phyloP scores from a whole-genome alignment of 108 stramenopile species.

The Skeletonema marinoi region DNA sequence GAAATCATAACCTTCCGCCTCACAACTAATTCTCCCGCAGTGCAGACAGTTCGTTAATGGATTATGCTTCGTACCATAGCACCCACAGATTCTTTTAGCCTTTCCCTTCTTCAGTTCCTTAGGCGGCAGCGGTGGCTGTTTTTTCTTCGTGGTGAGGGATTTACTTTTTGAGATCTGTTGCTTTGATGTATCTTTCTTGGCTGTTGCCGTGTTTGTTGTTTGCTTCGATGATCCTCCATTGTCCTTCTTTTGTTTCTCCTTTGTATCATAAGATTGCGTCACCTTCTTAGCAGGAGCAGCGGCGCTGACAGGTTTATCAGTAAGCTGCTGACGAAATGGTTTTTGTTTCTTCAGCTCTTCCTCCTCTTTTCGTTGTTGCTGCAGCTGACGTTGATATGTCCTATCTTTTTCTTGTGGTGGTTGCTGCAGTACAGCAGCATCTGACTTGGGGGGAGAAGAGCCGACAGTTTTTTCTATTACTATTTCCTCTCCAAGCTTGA shows the following conservation, averaged over 20 bases:
- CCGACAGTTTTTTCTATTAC: neutral
- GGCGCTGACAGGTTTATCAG: neutral
- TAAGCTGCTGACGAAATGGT: neutral
- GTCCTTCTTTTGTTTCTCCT: neutral
- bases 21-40: slow-evolving; percentile 49
- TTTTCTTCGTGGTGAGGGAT: neutral
- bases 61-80: slow-evolving; percentile 40
- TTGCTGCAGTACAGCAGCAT: neutral
- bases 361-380: neutral
- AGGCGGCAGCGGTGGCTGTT: neutral
- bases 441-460: neutral
- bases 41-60: slow-evolving; percentile 44
- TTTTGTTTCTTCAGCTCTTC: neutral
- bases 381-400: too few species aligned
- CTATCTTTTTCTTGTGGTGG: too few species aligned
- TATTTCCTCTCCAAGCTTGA: slow-evolving; percentile 18
- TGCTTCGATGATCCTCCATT: neutral
- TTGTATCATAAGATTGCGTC: neutral
- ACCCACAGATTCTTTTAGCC: slow-evolving; percentile 36
- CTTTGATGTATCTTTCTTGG: neutral
- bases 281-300: neutral
- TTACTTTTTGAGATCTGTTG: neutral
- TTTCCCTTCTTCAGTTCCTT: slow-evolving; percentile 29
- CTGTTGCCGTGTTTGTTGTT: neutral
- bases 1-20: slow-evolving; percentile 43